These are phyloP conservation scores for Xylariaceae sp. DNA, from an alignment of 2,329 filamentous ascomycete species.

Conservation along the genomic window DNA sequence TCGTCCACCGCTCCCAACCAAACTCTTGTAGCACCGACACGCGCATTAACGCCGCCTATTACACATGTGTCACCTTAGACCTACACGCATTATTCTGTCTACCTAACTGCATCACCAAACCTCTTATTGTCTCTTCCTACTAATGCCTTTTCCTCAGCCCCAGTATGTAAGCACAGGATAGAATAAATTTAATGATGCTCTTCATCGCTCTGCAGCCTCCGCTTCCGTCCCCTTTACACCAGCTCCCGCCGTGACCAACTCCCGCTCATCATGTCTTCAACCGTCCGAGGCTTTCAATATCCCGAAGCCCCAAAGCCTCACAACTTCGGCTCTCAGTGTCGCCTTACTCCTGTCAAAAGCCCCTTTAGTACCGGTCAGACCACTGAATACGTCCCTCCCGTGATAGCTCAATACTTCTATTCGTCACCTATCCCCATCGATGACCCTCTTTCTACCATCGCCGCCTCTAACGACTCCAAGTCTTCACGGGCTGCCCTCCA, in stretches of 20 bases:
- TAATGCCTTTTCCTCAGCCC: too few relatives aligned
- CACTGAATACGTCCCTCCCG: slow-evolving; percentile 59
- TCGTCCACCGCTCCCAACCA: not conserved
- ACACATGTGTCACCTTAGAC: not conserved
- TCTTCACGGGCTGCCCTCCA: slow-evolving; percentile 67
- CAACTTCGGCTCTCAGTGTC: slow-evolving; percentile 66
- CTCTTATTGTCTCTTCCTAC: too few relatives aligned
- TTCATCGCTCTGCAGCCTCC: slow-evolving; percentile 6
- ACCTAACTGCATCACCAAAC: not conserved
- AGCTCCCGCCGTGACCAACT: slow-evolving; percentile 14
- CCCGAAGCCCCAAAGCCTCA: slow-evolving; percentile 47
- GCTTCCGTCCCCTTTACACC: not conserved
- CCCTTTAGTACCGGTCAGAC: slow-evolving; percentile 41
- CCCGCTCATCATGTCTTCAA: slow-evolving; percentile 35
- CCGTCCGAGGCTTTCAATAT: slow-evolving; percentile 24
- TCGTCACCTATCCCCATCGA: slow-evolving; percentile 82
- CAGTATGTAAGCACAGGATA: too few relatives aligned
- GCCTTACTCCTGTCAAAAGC: slow-evolving; percentile 55
- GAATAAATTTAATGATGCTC: slow-evolving; percentile 17
- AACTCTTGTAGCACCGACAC: too few relatives aligned
- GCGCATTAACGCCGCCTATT: not conserved
- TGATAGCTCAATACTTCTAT: slow-evolving; percentile 83
- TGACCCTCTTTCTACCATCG: slow-evolving; percentile 75
- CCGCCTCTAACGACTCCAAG: slow-evolving; percentile 56
- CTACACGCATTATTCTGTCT: too few relatives aligned